Evolutionary conservation across 345 rosid species (phyloP), one percentile per base, ranked within the genome.

Genomic region (Eucalyptus sideroxylon): DNA sequence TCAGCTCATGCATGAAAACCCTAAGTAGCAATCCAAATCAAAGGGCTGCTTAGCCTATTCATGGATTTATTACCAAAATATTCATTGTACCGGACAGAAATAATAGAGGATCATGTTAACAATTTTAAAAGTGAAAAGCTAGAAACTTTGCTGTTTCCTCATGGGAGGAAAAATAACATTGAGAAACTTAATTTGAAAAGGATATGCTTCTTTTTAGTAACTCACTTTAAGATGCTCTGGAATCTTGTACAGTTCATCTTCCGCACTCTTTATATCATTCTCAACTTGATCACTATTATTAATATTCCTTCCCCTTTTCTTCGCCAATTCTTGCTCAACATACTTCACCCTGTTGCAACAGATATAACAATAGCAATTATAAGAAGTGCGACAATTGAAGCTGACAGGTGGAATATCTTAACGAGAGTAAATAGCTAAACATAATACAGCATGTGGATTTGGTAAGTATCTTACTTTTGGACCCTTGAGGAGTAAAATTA

Each of bases 171-270:
- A 30, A n/a, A 67, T 60, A 30, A 45, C 50, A 67, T 86, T 8
- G 45, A 26, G 16, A 88, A 69, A 80, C 89, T 72, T 88, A 49
- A 82, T 42, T 10, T 34, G 42, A 40, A 87, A 53, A 44, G 37
- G 30, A 87, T 31, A 53, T 42, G 40, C 30, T 17, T 19, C 45
- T 19, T 53, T 17, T 50, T 11, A 67, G 59, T 26, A 51, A 90
- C 94, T 92, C 85, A 98, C 98, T 90, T 96, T 96, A 91, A 98
- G 99, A 94, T 98, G 99, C 92, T 98, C 99, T 4, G 99, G 99
- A 86, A 98, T 93, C 90, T 91, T 94, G 94, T 96, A 98, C 5
- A 98, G 90, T 93, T 98, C 99, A 93, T 98, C 99, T 92, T 98
- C 98, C 9, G 95, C 98, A 23, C 94, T 94, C 56, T 94, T 95